These are phyloP conservation scores for Tulasnella sp. DNA, from an alignment of 768 basidiomycete genomes.

Conservation along the genomic window DNA sequence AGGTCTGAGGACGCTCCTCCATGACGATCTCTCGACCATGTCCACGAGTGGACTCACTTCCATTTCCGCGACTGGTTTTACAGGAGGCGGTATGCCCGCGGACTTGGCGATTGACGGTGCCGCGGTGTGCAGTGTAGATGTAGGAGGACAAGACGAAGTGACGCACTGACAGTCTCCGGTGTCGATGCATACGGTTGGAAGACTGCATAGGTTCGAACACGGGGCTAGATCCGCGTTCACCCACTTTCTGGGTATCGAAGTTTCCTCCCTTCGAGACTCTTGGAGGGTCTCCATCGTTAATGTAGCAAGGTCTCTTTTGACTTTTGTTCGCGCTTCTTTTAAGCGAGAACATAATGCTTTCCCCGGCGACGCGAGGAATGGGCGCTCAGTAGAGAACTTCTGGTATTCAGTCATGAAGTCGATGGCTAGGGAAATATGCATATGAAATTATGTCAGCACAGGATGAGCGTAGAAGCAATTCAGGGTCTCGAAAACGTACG, in stretches of 20 bases:
- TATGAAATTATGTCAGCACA: too few relatives aligned
- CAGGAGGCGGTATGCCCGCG: constrained; percentile 3
- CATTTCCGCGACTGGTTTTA: background rate
- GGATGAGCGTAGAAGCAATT: background rate
- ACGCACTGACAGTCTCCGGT: constrained; percentile 29
- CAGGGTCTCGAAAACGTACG: constrained; percentile 9
- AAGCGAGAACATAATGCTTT: constrained; percentile 15
- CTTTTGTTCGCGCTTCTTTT: constrained; percentile 1
- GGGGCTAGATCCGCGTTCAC: constrained; percentile 23
- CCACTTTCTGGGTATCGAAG: constrained; percentile 21
- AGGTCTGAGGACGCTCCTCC: constrained; percentile 26
- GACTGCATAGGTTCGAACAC: constrained; percentile 29
- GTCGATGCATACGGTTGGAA: constrained; percentile 28
- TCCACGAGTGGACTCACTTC: constrained; percentile 11
- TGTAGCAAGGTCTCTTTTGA: constrained; percentile 10
- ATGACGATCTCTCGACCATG: constrained; percentile 21
- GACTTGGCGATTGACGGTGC: constrained; percentile 13
- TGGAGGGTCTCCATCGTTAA: constrained; percentile 5
- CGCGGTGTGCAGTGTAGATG: constrained; percentile 22
- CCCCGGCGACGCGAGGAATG: constrained; percentile 6
- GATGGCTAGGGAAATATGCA: constrained; percentile 18
- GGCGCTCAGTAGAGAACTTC: constrained; percentile 24
- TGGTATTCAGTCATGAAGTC: constrained; percentile 27
- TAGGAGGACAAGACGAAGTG: constrained; percentile 24
- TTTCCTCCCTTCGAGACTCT: constrained; percentile 2